Evolutionary conservation across 257 asterid genomes (phyloP).

Genomic region (Solanum infundibuliforme): DNA sequence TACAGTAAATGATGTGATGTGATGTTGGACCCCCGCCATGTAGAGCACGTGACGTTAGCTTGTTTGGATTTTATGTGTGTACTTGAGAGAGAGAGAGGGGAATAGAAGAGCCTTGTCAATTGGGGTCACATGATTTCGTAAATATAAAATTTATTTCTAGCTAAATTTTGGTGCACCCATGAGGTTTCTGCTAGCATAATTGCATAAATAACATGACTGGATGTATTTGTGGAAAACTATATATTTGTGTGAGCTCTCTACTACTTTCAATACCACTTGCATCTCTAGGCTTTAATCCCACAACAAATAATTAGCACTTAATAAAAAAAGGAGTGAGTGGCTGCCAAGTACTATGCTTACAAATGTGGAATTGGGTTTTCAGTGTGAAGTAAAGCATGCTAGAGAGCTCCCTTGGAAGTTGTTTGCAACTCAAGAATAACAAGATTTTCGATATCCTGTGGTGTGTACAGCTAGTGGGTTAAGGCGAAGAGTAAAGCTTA

Average conservation of each 20-base stretch:
- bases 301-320: not conserved
- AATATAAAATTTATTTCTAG: not conserved
- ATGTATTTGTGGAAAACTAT: not conserved
- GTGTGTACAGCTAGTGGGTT: not conserved
- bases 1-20: not conserved
- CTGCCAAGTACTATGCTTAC: not conserved
- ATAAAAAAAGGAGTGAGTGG: not conserved
- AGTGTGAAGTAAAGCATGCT: not conserved
- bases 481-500: not conserved
- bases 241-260: not conserved
- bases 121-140: not conserved
- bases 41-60: not conserved
- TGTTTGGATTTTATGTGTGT: not conserved
- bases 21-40: not conserved
- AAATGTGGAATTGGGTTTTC: not conserved
- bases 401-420: not conserved
- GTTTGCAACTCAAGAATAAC: not conserved
- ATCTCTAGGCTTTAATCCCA: not conserved
- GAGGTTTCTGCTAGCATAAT: not conserved
- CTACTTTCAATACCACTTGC: not conserved
- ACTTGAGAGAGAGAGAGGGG: not conserved
- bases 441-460: not conserved
- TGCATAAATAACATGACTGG: not conserved
- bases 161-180: not conserved
- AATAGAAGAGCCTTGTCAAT: not conserved